Conservation (phyloP, 257 asterid species). For the Plectranthus barbatus region DNA sequence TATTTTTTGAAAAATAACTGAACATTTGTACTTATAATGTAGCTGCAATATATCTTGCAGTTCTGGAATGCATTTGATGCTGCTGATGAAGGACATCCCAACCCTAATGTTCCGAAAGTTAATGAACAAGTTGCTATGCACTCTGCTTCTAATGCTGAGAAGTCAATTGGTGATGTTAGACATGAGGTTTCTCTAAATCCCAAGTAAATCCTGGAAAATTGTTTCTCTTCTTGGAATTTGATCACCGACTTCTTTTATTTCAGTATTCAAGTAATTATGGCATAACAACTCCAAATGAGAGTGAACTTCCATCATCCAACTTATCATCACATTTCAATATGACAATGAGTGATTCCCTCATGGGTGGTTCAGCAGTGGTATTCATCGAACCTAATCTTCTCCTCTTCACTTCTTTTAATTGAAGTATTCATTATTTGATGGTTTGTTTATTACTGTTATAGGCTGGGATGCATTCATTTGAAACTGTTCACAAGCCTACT, state of each 20-base stretch:
- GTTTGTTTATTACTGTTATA: slow-evolving; percentile 19
- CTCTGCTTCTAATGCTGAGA: slow-evolving; percentile 35
- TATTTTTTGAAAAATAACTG: neutral
- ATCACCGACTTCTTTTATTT: slow-evolving; percentile 14
- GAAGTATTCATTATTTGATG: neutral
- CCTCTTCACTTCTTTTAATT: neutral
- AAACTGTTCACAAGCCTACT: slow-evolving; percentile 33
- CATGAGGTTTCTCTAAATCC: slow-evolving; percentile 39
- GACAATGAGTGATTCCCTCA: slow-evolving; percentile 27
- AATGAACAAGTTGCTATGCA: slow-evolving; percentile 21
- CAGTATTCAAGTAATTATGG: slow-evolving; percentile 35
- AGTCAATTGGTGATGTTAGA: slow-evolving; percentile 26
- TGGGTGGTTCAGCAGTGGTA: slow-evolving; percentile 33
- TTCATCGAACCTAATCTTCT: slow-evolving; percentile 10
- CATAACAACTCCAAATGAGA: slow-evolving; percentile 23
- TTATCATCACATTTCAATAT: slow-evolving; percentile 28
- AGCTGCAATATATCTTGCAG: slow-evolving; percentile 36
- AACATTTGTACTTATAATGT: neutral
- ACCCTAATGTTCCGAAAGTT: slow-evolving; percentile 20
- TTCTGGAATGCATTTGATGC: slow-evolving; percentile 62
- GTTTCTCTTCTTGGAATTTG: slow-evolving; percentile 16
- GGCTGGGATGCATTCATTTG: slow-evolving; percentile 43
- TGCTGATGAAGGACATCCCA: slow-evolving; percentile 23
- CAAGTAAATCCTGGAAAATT: slow-evolving; percentile 5
- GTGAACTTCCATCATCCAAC: slow-evolving; percentile 26